These are phyloP conservation scores for Acacia pycnantha DNA, from an alignment of 331 rosid genomes.

Conservation along the genomic window DNA sequence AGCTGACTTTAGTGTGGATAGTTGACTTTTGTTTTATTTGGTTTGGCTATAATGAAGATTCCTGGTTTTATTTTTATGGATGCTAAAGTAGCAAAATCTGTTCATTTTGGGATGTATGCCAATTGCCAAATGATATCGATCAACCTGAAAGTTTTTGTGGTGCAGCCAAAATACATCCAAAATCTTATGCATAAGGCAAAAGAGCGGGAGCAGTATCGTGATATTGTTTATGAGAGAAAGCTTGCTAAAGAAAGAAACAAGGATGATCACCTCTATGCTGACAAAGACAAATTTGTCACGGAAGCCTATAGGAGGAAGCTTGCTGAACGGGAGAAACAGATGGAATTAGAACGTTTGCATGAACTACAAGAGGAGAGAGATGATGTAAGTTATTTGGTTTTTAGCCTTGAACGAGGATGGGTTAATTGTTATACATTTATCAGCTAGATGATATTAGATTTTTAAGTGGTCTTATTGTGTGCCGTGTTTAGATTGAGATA, in stretches of 20 bases:
- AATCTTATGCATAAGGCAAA: conserved; percentile 63
- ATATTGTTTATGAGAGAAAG: conserved; percentile 80
- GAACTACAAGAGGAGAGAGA: conserved; percentile 80
- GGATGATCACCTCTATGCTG: conserved; percentile 82
- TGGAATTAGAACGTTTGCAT: conserved; percentile 78
- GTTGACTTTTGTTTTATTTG: neutral
- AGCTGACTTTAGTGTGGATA: neutral
- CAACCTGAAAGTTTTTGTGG: conserved; percentile 16
- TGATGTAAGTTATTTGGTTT: conserved; percentile 58
- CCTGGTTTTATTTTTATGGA: conserved; percentile 8
- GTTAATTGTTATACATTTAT: neutral
- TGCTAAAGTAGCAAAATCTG: neutral
- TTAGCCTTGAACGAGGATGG: neutral
- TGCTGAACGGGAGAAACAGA: conserved; percentile 72
- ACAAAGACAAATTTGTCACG: conserved; percentile 83
- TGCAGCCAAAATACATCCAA: conserved; percentile 80
- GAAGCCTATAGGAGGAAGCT: conserved; percentile 88
- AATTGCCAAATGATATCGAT: conserved; percentile 14
- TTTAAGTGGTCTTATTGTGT: neutral
- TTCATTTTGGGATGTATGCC: conserved; percentile 8
- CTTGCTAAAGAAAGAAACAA: conserved; percentile 84
- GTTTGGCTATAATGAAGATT: neutral
- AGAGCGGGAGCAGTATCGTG: conserved; percentile 71
- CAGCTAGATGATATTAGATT: neutral
- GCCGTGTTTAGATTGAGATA: neutral